A percentile compares a stretch with the other conserved stretches of the same genome.
Evolutionary conservation across 106 monocot species (phyloP).

Genomic region (Agapanthus africanus): DNA sequence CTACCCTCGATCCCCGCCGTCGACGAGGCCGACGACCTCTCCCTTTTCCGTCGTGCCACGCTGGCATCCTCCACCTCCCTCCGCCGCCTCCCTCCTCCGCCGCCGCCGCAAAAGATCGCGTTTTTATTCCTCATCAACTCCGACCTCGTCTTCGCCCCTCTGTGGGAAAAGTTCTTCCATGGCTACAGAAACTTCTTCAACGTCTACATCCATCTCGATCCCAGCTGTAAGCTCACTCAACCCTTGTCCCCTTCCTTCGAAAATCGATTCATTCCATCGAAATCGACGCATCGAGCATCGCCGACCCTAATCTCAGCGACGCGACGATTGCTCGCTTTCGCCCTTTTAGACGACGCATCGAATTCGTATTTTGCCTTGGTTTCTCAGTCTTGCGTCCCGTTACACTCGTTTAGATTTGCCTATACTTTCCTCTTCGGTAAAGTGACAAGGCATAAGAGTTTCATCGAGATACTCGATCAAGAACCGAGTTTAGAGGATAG

Average conservation of each 20-base stretch:
- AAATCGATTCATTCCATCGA: constrained; percentile 52
- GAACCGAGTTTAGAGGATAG: constrained; percentile 43
- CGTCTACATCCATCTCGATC: constrained; percentile 61
- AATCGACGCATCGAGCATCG: constrained; percentile 72
- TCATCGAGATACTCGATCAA: constrained; percentile 57
- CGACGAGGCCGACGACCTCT: constrained; percentile 67
- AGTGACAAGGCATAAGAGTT: constrained; percentile 35
- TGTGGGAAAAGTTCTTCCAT: constrained; percentile 69
- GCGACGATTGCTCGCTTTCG: constrained; percentile 74
- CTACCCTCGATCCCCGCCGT: constrained; percentile 49
- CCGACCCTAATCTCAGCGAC: constrained; percentile 88
- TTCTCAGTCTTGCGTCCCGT: constrained; percentile 80
- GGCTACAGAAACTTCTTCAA: constrained; percentile 44
- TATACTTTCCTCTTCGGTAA: constrained; percentile 18
- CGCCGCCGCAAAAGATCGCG: constrained; percentile 53
- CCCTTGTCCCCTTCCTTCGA: constrained; percentile 33
- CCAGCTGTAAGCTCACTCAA: constrained; percentile 12
- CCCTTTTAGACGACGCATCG: constrained; percentile 70
- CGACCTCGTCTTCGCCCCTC: constrained; percentile 61
- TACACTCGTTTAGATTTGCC: constrained; percentile 61
- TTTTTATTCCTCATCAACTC: constrained; percentile 77
- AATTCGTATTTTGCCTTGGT: constrained; percentile 80
- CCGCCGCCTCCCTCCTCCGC: constrained; percentile 15
- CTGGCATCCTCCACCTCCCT: constrained; percentile 24
- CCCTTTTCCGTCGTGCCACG: constrained; percentile 70